These are phyloP conservation scores for Oldenlandia corymbosa DNA, from an alignment of 257 asterid genomes.

Conservation along the genomic window DNA sequence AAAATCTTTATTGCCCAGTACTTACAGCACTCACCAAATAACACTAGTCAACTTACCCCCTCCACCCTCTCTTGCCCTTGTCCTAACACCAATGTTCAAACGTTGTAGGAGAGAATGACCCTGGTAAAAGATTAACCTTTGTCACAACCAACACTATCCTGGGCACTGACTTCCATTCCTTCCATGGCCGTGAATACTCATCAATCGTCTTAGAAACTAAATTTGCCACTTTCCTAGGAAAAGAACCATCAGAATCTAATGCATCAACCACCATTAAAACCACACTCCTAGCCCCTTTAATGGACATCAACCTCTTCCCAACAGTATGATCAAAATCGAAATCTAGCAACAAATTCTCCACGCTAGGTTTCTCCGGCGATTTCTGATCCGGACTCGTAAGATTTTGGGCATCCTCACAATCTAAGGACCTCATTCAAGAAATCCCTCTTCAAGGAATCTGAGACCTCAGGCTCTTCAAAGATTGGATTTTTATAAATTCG, in stretches of 20 bases:
- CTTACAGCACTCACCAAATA: constrained; percentile 84
- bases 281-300: constrained; percentile 58
- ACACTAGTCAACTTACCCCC: constrained; percentile 55
- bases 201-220: constrained; percentile 55
- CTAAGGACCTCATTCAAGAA: constrained; percentile 42
- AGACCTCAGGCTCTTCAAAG: constrained; percentile 53
- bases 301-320: constrained; percentile 66
- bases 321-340: constrained; percentile 87
- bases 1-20: constrained; percentile 87
- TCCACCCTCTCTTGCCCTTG: constrained; percentile 78
- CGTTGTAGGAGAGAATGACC: constrained; percentile 62
- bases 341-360: constrained; percentile 75
- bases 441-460: constrained; percentile 57
- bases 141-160: constrained; percentile 72
- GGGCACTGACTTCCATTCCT: constrained; percentile 81
- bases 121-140: constrained; percentile 85
- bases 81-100: constrained; percentile 87
- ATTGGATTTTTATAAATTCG: constrained; percentile 45
- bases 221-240: constrained; percentile 70
- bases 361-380: constrained; percentile 34
- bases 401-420: constrained; percentile 20
- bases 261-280: constrained; percentile 83
- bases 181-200: constrained; percentile 66
- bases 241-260: constrained; percentile 81
- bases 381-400: constrained; percentile 18